A percentile compares a stretch with the other conserved stretches of the same genome.
phyloP scores from a whole-genome alignment of 306 rosid species.

The Oxytropis ochrocephala region DNA sequence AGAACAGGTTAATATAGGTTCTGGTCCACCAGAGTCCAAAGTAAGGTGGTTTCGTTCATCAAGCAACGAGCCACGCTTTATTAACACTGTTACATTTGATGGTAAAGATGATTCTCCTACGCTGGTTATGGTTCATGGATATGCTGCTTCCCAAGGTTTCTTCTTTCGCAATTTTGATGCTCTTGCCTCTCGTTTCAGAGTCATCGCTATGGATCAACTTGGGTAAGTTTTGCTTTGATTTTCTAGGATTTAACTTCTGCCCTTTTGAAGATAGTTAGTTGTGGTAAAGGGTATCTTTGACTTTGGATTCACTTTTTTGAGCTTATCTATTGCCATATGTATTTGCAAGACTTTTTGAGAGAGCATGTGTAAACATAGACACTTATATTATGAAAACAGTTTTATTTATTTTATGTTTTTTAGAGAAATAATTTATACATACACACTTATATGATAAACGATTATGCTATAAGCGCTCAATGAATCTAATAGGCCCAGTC shows the following conservation, averaged over 20 bases:
- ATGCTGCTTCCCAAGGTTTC: conserved; percentile 87
- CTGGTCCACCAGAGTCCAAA: conserved; percentile 85
- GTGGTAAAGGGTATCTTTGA: no score
- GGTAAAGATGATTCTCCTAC: conserved; percentile 69
- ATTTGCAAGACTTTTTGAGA: no score
- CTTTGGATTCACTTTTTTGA: no score
- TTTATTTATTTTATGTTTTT: no score
- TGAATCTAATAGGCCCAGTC: no score
- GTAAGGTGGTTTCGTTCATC: conserved; percentile 81
- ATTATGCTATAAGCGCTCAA: no score
- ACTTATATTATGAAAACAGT: no score
- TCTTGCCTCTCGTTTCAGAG: conserved; percentile 74
- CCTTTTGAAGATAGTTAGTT: background rate
- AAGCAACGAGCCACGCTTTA: conserved; percentile 71
- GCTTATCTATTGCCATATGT: no score
- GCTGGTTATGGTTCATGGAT: conserved; percentile 91
- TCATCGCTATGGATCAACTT: conserved; percentile 89
- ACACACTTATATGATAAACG: no score
- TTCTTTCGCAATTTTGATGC: conserved; percentile 94
- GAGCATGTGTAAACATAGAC: no score
- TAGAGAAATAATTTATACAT: no score
- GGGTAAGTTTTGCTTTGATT: conserved; percentile 52
- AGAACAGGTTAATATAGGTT: conserved; percentile 81
- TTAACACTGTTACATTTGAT: conserved; percentile 81
- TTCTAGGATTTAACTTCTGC: background rate